Percentiles rank a stretch among this genome's conserved stretches.
These are phyloP conservation scores for Neophaeococcomyces mojaviensis DNA, from an alignment of 2,329 filamentous ascomycete genomes.

Conservation along the genomic window DNA sequence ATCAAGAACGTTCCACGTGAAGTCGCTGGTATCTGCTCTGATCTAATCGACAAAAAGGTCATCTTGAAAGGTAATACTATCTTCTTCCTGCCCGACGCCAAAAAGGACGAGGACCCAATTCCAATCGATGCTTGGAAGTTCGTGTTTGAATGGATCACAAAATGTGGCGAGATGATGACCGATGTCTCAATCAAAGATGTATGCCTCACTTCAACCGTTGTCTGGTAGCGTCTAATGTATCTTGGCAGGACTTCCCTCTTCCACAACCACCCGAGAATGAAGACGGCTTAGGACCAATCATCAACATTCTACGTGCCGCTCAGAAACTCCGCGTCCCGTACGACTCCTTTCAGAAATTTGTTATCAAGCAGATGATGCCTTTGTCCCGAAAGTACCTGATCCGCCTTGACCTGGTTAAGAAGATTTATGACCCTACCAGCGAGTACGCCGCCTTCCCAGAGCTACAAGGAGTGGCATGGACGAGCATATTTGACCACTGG, in stretches of 20 bases:
- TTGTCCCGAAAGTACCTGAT: conserved; percentile 1
- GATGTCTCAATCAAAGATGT: background rate
- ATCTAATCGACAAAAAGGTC: background rate
- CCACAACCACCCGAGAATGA: background rate
- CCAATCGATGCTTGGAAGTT: conserved; percentile 1
- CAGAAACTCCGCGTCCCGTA: conserved; percentile 4
- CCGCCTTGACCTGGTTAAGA: conserved; percentile 1
- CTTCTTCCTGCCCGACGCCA: background rate
- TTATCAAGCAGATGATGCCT: background rate
- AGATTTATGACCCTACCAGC: background rate
- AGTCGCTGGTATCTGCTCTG: conserved; percentile 4
- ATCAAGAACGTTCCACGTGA: conserved; percentile 4
- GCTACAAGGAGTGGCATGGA: background rate
- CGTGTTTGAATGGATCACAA: conserved; percentile 8
- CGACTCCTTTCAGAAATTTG: conserved; percentile 5
- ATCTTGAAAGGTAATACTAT: background rate
- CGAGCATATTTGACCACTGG: conserved; percentile 6
- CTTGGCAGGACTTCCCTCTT: background rate
- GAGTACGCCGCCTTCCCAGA: background rate
- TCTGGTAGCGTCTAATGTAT: background rate
- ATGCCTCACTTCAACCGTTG: background rate
- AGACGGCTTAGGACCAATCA: background rate
- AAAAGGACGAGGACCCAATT: too few relatives aligned
- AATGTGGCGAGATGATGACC: background rate
- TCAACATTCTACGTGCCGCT: conserved; percentile 1